These are phyloP conservation scores for Sporormia fimetaria DNA, from an alignment of 495 filamentous ascomycete species.

Conservation along the genomic window DNA sequence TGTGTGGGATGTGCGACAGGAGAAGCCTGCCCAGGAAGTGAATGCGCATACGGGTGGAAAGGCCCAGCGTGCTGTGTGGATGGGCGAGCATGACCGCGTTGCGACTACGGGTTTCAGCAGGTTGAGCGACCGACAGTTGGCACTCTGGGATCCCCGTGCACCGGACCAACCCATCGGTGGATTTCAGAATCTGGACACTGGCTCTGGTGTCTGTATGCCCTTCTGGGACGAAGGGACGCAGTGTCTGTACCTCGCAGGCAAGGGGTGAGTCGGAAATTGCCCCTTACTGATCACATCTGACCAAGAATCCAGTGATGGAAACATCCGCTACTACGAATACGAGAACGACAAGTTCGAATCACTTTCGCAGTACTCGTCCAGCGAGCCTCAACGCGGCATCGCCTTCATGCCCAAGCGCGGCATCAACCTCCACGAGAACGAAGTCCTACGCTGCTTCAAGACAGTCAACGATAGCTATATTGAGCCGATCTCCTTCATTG, in stretches of 20 bases:
- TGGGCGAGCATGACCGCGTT: constrained; percentile 89
- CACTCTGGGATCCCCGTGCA: constrained; percentile 83
- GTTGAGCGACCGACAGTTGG: constrained; percentile 96
- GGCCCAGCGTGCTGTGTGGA: constrained; percentile 90
- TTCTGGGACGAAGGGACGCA: constrained; percentile 98
- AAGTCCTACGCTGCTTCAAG: constrained; percentile 92
- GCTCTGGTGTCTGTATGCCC: constrained; percentile 96
- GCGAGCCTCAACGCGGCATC: constrained; percentile 85
- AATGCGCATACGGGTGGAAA: constrained; percentile 85
- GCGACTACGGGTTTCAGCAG: constrained; percentile 94
- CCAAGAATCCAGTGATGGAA: constrained; percentile 62
- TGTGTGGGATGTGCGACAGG: constrained; percentile 92
- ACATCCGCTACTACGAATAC: constrained; percentile 96
- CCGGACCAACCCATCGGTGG: constrained; percentile 73
- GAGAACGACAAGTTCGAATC: constrained; percentile 96
- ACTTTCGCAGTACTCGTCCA: constrained; percentile 89
- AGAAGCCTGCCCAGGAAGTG: constrained; percentile 74
- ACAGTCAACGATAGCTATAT: constrained; percentile 89
- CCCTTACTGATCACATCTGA: constrained; percentile 1
- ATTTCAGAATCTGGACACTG: constrained; percentile 78
- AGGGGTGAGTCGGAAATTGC: constrained; percentile 55
- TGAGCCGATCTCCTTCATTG: constrained; percentile 94
- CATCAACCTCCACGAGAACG: constrained; percentile 92
- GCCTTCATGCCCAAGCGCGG: constrained; percentile 93
- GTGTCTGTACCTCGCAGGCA: constrained; percentile 87